Evolutionary conservation across 2,329 filamentous ascomycete genomes (phyloP).

Genomic region (Colletotrichum spinosum): DNA sequence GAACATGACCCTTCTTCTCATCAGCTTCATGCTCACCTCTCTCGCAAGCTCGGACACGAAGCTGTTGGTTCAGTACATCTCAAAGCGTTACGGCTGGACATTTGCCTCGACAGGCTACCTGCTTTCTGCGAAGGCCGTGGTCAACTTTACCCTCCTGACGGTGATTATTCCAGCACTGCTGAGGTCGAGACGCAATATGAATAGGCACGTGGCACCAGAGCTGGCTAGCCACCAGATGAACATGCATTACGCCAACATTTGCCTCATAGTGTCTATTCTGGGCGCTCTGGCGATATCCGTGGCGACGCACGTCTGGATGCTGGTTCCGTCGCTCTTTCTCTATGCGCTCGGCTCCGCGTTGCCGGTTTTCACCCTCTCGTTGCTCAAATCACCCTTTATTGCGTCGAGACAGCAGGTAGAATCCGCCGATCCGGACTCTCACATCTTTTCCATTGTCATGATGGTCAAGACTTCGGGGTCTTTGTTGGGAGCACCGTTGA

Average conservation of each 20-base stretch:
- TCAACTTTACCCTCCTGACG: slow-evolving; percentile 59
- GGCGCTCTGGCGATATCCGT: slow-evolving; percentile 58
- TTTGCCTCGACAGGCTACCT: slow-evolving; percentile 61
- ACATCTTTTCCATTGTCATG: slow-evolving; percentile 64
- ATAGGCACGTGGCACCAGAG: slow-evolving; percentile 36
- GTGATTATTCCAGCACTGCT: slow-evolving; percentile 55
- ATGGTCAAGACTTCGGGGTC: slow-evolving; percentile 61
- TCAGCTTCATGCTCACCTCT: slow-evolving; percentile 59
- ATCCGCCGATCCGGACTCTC: slow-evolving; percentile 47
- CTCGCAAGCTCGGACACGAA: slow-evolving; percentile 64
- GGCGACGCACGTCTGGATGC: slow-evolving; percentile 50
- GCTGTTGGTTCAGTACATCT: slow-evolving; percentile 62
- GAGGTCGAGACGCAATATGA: slow-evolving; percentile 27
- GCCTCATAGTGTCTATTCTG: slow-evolving; percentile 46
- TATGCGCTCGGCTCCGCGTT: slow-evolving; percentile 62
- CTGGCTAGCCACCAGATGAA: slow-evolving; percentile 46
- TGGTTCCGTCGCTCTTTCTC: slow-evolving; percentile 56
- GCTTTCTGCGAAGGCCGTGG: slow-evolving; percentile 59
- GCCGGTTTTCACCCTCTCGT: slow-evolving; percentile 61
- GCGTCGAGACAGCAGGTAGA: slow-evolving; percentile 27
- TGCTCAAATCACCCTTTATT: slow-evolving; percentile 58
- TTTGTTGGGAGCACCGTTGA: slow-evolving; percentile 58
- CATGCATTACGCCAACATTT: slow-evolving; percentile 49
- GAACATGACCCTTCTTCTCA: slow-evolving; percentile 56
- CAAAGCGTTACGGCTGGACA: slow-evolving; percentile 59